Evolutionary conservation across 2,329 filamentous ascomycete species (phyloP).

Genomic region (Diplodia corticola): DNA sequence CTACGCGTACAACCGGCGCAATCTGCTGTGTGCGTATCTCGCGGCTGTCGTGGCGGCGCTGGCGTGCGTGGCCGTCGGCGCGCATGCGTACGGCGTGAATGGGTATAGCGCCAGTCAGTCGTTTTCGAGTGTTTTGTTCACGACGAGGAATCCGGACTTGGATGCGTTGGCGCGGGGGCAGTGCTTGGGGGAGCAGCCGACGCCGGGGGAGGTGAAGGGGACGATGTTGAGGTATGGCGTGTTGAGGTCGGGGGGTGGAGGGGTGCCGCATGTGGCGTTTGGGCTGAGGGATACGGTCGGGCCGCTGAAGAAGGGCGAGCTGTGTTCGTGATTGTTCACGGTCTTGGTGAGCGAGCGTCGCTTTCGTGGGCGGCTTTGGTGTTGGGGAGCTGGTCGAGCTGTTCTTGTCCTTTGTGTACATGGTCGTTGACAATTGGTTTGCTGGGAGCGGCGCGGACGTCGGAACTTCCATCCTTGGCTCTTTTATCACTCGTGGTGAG

Average conservation of each 20-base stretch:
- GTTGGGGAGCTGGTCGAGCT: too few relatives aligned
- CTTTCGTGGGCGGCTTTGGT: too few relatives aligned
- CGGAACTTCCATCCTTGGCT: too few relatives aligned
- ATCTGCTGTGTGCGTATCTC: background rate
- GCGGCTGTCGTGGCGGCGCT: background rate
- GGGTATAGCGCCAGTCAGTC: background rate
- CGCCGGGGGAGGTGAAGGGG: background rate
- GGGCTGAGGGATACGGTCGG: background rate
- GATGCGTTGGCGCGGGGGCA: background rate
- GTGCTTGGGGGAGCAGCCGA: background rate
- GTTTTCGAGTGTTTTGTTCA: slow-evolving; percentile 1
- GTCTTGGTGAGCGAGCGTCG: too few relatives aligned
- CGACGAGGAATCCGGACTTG: background rate
- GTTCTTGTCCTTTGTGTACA: too few relatives aligned
- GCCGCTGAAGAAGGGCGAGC: background rate
- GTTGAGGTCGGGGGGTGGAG: background rate
- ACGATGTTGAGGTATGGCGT: background rate
- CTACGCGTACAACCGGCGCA: background rate
- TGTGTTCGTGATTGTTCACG: background rate
- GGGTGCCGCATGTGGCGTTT: background rate
- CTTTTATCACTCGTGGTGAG: too few relatives aligned
- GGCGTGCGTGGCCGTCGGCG: background rate
- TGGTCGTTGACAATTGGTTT: too few relatives aligned
- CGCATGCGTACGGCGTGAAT: background rate
- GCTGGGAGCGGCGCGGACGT: too few relatives aligned